Conservation (phyloP, 2,329 filamentous ascomycete genomes). For the Grosmannia huntii region DNA sequence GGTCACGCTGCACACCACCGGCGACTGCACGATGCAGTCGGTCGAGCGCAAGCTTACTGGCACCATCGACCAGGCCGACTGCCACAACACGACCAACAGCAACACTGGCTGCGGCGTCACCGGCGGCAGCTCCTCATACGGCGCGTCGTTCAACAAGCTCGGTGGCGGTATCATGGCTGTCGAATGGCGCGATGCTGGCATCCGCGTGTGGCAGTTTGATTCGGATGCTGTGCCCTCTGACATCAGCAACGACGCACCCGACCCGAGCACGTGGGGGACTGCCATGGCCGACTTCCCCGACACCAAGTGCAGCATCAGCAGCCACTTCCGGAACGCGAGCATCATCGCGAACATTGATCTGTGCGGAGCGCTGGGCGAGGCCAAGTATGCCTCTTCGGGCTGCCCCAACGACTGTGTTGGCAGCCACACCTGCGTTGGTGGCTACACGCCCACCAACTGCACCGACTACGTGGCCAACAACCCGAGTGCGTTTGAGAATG, state of each 20-base stretch:
- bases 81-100: conserved; percentile 26
- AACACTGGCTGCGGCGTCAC: conserved; percentile 47
- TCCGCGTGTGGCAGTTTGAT: conserved; percentile 50
- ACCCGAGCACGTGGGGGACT: conserved; percentile 49
- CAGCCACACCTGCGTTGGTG: conserved; percentile 12
- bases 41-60: conserved; percentile 43
- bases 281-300: conserved; percentile 53
- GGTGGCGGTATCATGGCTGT: conserved; percentile 48
- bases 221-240: conserved; percentile 35
- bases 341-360: conserved; percentile 55
- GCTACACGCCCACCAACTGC: conserved; percentile 34
- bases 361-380: conserved; percentile 43
- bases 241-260: conserved; percentile 35
- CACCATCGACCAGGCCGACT: conserved; percentile 27
- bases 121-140: conserved; percentile 31
- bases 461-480: conserved; percentile 44
- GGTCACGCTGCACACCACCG: conserved; percentile 46
- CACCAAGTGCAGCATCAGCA: conserved; percentile 45
- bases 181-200: conserved; percentile 47
- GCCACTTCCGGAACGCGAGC: conserved; percentile 51
- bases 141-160: conserved; percentile 35
- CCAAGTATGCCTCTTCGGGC: conserved; percentile 31
- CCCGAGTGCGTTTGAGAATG: conserved; percentile 41
- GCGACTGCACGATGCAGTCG: conserved; percentile 35
- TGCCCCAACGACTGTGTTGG: conserved; percentile 18